A percentile compares a stretch with the other conserved stretches of the same genome.
These are phyloP conservation scores for Trichocladium antarcticum DNA, from an alignment of 495 filamentous ascomycete species.

Conservation along the genomic window DNA sequence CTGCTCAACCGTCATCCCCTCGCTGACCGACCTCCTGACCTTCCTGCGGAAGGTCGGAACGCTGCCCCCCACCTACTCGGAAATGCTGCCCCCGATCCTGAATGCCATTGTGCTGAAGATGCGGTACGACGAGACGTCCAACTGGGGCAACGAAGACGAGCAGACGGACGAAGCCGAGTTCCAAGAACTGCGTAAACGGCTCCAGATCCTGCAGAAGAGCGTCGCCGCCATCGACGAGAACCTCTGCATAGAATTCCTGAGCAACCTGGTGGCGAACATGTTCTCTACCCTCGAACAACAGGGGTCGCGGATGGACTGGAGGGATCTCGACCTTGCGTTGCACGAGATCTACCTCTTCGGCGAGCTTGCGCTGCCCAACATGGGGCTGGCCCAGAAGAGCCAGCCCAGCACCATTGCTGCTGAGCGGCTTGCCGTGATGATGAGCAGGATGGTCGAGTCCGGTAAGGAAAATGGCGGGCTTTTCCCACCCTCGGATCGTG, in stretches of 20 bases:
- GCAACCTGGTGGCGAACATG: constrained; percentile 67
- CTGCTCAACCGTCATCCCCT: constrained; percentile 86
- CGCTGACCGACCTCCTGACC: constrained; percentile 77
- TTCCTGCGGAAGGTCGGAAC: constrained; percentile 69
- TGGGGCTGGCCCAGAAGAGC: constrained; percentile 72
- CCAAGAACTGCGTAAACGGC: constrained; percentile 76
- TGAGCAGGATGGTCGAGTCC: constrained; percentile 86
- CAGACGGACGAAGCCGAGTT: constrained; percentile 98
- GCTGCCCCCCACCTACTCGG: constrained; percentile 54
- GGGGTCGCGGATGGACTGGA: constrained; percentile 73
- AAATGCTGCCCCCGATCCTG: constrained; percentile 74
- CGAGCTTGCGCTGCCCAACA: constrained; percentile 74
- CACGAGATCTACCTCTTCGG: constrained; percentile 97
- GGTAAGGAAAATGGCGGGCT: constrained; percentile 41
- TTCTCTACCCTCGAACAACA: constrained; percentile 64
- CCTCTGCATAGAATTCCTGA: constrained; percentile 77
- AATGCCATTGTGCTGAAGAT: constrained; percentile 89
- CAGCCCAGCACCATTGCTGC: constrained; percentile 62
- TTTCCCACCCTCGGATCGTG: neutral
- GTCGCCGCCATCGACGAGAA: constrained; percentile 74
- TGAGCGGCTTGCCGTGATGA: constrained; percentile 74
- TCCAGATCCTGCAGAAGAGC: constrained; percentile 82
- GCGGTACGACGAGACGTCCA: constrained; percentile 88
- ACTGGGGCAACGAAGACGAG: constrained; percentile 89
- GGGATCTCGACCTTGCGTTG: constrained; percentile 89